A percentile compares a stretch with the other conserved stretches of the same genome.
These are phyloP conservation scores for Puccinia horiana DNA, from an alignment of 1,284 basidiomycete genomes.

Conservation along the genomic window DNA sequence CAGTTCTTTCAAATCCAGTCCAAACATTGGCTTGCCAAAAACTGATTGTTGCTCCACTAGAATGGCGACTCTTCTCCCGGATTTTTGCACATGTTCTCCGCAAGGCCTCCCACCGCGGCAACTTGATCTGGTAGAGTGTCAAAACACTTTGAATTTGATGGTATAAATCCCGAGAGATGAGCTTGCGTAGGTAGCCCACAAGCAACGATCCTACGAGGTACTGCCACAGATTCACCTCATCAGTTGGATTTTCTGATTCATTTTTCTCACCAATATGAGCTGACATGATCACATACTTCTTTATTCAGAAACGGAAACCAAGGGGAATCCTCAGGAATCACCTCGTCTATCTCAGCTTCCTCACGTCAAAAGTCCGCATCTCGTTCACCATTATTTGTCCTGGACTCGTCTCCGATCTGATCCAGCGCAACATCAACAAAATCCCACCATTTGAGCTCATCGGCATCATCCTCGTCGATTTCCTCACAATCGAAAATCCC, in stretches of 20 bases:
- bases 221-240: not conserved
- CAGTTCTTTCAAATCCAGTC: not conserved
- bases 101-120: conserved; percentile 10
- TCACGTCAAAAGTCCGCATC: not conserved
- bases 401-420: too few relatives aligned
- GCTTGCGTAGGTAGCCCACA: not conserved
- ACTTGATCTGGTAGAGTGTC: not conserved
- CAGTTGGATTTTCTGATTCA: not conserved
- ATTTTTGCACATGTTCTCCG: not conserved
- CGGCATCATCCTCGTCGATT: too few relatives aligned
- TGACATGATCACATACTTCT: not conserved
- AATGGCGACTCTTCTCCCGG: not conserved
- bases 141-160: not conserved
- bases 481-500: too few relatives aligned
- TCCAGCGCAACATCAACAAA: too few relatives aligned
- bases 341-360: not conserved
- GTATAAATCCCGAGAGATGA: not conserved
- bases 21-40: not conserved
- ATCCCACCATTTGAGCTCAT: not conserved
- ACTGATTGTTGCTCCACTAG: not conserved
- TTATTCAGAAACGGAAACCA: not conserved
- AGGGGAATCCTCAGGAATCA: not conserved
- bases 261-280: not conserved
- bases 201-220: not conserved
- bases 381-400: too few relatives aligned